These are phyloP conservation scores for Mallotus japonicus DNA, from an alignment of 441 rosid species.

Conservation along the genomic window DNA sequence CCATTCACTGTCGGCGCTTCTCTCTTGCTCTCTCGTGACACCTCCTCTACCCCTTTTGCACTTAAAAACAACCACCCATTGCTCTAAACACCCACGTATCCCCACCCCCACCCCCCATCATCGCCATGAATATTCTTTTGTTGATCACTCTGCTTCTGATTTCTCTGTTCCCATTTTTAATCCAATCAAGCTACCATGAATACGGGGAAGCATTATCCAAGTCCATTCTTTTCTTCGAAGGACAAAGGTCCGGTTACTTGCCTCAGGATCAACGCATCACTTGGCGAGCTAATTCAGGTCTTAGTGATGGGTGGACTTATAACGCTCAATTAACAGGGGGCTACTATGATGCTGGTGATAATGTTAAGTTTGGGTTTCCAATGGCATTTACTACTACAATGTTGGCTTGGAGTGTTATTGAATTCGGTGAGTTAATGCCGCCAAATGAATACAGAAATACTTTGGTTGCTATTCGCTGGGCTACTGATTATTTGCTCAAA, in stretches of 20 bases:
- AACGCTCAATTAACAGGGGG: slow-evolving; percentile 76
- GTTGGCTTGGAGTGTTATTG: slow-evolving; percentile 85
- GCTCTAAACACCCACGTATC: background rate
- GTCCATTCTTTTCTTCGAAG: slow-evolving; percentile 90
- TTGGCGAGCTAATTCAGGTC: slow-evolving; percentile 74
- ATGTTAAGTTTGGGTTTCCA: slow-evolving; percentile 85
- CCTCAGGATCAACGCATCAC: slow-evolving; percentile 65
- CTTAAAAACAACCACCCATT: background rate
- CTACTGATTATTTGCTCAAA: slow-evolving; percentile 73
- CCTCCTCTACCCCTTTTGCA: slow-evolving; percentile 6
- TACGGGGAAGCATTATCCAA: slow-evolving; percentile 77
- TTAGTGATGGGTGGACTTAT: slow-evolving; percentile 72
- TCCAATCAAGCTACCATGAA: slow-evolving; percentile 47
- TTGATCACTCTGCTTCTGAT: background rate
- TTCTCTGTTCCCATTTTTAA: slow-evolving; percentile 2
- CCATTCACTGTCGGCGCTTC: slow-evolving; percentile 26
- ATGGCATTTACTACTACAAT: slow-evolving; percentile 88
- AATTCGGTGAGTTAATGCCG: slow-evolving; percentile 83
- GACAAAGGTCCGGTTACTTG: slow-evolving; percentile 82
- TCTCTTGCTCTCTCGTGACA: background rate
- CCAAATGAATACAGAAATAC: slow-evolving; percentile 55
- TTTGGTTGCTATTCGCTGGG: slow-evolving; percentile 73
- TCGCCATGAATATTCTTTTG: slow-evolving; percentile 14
- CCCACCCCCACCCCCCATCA: slow-evolving; percentile 8
- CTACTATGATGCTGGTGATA: slow-evolving; percentile 92